These are phyloP conservation scores for Clavulina sp. DNA, from an alignment of 768 basidiomycete genomes.

Conservation along the genomic window DNA sequence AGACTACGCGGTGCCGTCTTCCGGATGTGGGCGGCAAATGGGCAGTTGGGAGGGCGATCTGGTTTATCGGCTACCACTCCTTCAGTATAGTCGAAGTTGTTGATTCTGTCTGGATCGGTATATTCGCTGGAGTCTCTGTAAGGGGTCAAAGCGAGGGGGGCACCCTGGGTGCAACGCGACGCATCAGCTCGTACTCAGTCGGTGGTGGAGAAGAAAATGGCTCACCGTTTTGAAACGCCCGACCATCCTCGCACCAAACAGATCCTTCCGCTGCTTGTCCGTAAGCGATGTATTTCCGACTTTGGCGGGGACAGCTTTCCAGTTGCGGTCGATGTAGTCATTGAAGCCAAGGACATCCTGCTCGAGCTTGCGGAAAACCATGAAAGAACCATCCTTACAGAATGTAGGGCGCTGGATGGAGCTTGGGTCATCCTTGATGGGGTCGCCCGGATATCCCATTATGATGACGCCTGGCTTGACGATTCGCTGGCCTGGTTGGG, in stretches of 20 bases:
- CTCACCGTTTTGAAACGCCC: constrained; percentile 7
- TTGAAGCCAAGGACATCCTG: constrained; percentile 5
- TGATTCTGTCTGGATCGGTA: background rate
- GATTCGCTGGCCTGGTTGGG: constrained; percentile 4
- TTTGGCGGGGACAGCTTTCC: background rate
- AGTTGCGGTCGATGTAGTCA: constrained; percentile 3
- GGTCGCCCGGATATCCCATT: constrained; percentile 6
- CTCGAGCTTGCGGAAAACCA: constrained; percentile 8
- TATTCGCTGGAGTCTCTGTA: background rate
- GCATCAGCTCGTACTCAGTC: background rate
- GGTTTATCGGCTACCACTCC: too few species aligned
- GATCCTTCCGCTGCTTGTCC: background rate
- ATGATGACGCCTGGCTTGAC: constrained; percentile 7
- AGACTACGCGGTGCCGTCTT: constrained; percentile 4
- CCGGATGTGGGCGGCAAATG: constrained; percentile 7
- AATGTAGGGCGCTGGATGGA: background rate
- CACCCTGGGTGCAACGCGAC: background rate
- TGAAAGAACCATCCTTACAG: constrained; percentile 2
- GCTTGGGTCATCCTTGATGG: background rate
- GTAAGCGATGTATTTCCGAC: background rate
- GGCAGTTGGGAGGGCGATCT: constrained; percentile 6
- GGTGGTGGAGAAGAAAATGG: background rate
- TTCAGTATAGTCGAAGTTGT: constrained; percentile 4
- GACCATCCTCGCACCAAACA: constrained; percentile 6
- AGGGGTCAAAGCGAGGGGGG: constrained; percentile 4